Base-by-base conservation (phyloP, 768 basidiomycete species). In the Tricholoma matsutake region DNA sequence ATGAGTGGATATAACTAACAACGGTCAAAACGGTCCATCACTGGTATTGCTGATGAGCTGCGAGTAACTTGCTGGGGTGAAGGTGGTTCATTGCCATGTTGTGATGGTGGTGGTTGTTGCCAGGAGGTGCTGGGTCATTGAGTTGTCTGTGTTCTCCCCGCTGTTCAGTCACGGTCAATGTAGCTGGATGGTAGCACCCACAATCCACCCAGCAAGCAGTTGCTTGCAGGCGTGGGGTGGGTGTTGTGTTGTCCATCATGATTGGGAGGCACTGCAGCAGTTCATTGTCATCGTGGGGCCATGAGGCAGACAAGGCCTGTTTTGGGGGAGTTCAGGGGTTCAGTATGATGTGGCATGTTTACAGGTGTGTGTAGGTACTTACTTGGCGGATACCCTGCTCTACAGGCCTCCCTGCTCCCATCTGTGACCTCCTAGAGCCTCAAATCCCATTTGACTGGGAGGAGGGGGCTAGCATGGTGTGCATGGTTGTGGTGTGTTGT, bases 141-240 rank as follows among this genome's bases (percentile, higher is more conserved):
- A 7, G 34, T 35, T 35, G 34, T 35, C 34, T 35, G 34, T 10
- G 34, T 35, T 35, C 34, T 72, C 43, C 55, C 29, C 2, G 70
- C n/a, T n/a, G 14, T 41, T 41, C 39, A n/a, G 39, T 41, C 7
- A 1, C 16, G 4, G n/a, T 41, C 39, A 4, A 16, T 7, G 7
- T 41, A 16, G 39, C n/a, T 41, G 16, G n/a, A 16, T 41, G 39
- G 13, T n/a, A n/a, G n/a, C n/a, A 41, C 39, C 39, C 39, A 41
- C 7, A 7, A 41, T 16, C 39, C 39, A 41, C 39, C 14, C 39
- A 16, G n/a, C 7, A 16, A 41, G 39, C 39, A 41, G 39, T n/a
- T 41, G 39, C 39, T 41, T n/a, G n/a, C 35, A 10, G 35, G 35
- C 35, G 13, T 37, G 35, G 35, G 35, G 35, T 14, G 35, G 35